A percentile compares a stretch with the other conserved stretches of the same genome.
These are phyloP conservation scores for Euphorbia schlechtendalii DNA, from an alignment of 441 rosid species.

Conservation along the genomic window DNA sequence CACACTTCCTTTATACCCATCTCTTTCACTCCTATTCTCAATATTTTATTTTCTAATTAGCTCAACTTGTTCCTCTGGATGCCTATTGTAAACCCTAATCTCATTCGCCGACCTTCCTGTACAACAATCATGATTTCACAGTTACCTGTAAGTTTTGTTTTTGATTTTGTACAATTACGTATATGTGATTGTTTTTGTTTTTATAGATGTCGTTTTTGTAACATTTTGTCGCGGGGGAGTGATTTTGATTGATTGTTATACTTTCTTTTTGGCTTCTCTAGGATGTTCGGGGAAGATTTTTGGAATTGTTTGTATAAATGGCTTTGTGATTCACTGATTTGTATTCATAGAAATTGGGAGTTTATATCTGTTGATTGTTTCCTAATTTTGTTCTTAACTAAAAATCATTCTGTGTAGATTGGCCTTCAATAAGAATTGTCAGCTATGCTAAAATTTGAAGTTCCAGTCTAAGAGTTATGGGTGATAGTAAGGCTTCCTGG, in stretches of 20 bases:
- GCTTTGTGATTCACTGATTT: neutral
- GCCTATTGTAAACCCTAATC: conserved; percentile 15
- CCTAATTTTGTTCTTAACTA: neutral
- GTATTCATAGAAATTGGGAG: neutral
- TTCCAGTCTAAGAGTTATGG: conserved; percentile 15
- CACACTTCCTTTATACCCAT: neutral
- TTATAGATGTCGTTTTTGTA: neutral
- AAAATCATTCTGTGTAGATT: neutral
- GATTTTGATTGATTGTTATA: neutral
- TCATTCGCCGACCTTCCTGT: conserved; percentile 14
- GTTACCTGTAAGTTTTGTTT: neutral
- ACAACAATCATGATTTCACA: neutral
- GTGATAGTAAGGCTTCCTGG: conserved; percentile 1
- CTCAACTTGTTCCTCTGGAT: neutral
- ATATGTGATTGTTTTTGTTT: neutral
- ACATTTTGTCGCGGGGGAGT: neutral
- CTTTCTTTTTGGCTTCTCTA: neutral
- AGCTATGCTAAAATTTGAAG: conserved; percentile 2
- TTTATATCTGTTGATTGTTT: neutral
- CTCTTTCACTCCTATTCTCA: no score
- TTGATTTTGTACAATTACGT: neutral
- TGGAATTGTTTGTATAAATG: neutral
- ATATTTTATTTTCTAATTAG: neutral
- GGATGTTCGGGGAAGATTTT: neutral
- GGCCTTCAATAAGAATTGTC: conserved; percentile 1